A percentile compares a stretch with the other conserved stretches of the same genome.
These are phyloP conservation scores for Ophiobolus disseminans DNA, from an alignment of 2,329 filamentous ascomycete species.

Conservation along the genomic window DNA sequence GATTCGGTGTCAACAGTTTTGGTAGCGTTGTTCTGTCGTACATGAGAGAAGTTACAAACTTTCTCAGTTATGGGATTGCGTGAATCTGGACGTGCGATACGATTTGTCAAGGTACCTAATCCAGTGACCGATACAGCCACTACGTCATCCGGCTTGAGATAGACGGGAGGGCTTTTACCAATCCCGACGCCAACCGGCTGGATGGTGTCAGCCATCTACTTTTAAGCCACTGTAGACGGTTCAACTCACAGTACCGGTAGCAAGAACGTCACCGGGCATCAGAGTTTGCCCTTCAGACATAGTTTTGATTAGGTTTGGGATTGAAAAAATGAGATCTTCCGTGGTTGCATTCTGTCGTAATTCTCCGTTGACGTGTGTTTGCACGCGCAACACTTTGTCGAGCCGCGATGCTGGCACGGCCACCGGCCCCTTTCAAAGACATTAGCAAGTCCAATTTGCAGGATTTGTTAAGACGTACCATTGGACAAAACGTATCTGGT, in stretches of 20 bases:
- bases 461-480: slow-evolving; percentile 45
- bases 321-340: slow-evolving; percentile 56
- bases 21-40: slow-evolving; percentile 33
- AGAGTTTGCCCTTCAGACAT: slow-evolving; percentile 56
- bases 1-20: slow-evolving; percentile 28
- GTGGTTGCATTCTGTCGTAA: slow-evolving; percentile 57
- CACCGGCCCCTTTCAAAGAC: slow-evolving; percentile 54
- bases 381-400: slow-evolving; percentile 52
- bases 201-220: slow-evolving; percentile 55
- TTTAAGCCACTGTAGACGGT: slow-evolving; percentile 41
- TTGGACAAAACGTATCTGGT: slow-evolving; percentile 63
- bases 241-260: slow-evolving; percentile 61
- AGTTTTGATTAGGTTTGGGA: slow-evolving; percentile 55
- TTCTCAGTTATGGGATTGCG: slow-evolving; percentile 16
- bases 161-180: slow-evolving; percentile 48
- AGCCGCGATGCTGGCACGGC: slow-evolving; percentile 58
- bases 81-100: slow-evolving; percentile 57
- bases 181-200: slow-evolving; percentile 51
- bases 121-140: slow-evolving; percentile 33
- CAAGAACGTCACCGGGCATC: slow-evolving; percentile 55
- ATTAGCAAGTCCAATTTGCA: background rate
- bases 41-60: slow-evolving; percentile 43
- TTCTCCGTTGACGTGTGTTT: slow-evolving; percentile 57
- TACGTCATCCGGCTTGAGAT: slow-evolving; percentile 34
- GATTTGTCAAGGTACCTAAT: slow-evolving; percentile 36